Conservation (phyloP, 2,329 filamentous ascomycete species). For the Claviceps fusiformis region DNA sequence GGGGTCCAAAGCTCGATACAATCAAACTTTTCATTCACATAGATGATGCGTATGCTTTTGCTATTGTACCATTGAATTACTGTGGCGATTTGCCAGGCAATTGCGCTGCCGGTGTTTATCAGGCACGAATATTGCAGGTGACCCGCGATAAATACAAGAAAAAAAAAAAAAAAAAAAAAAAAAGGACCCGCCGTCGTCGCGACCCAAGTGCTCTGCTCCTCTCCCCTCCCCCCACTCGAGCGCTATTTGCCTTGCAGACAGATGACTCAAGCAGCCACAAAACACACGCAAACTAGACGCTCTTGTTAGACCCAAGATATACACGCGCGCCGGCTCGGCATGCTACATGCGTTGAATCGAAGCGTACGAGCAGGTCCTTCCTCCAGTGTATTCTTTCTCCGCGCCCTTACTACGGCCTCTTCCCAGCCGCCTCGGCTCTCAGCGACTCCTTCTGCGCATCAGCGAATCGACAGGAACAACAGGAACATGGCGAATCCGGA, state of each 20-base stretch:
- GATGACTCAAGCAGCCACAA: conserved; percentile 8
- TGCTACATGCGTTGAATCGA: conserved; percentile 9
- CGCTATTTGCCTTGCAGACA: conserved; percentile 6
- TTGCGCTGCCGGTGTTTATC: neutral
- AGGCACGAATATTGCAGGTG: neutral
- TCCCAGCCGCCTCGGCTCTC: neutral
- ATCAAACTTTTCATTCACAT: neutral
- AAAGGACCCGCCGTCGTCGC: neutral
- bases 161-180: conserved; percentile 3
- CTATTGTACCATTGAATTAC: neutral
- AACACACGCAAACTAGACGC: conserved; percentile 4
- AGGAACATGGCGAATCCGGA: conserved; percentile 19
- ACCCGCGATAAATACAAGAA: too few species aligned
- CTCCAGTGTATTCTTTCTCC: conserved; percentile 1
- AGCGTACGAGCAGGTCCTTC: conserved; percentile 1
- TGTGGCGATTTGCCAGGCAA: neutral
- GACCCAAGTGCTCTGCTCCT: conserved; percentile 1
- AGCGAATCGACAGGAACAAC: conserved; percentile 9
- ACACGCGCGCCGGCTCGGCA: conserved; percentile 6
- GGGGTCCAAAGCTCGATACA: too few species aligned
- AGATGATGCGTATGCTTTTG: neutral
- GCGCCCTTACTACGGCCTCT: conserved; percentile 1
- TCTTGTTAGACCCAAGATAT: conserved; percentile 1
- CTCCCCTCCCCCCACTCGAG: conserved; percentile 2
- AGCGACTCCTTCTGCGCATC: neutral